These are phyloP conservation scores for Aquilaria malaccensis DNA, from an alignment of 345 rosid species.

Conservation along the genomic window DNA sequence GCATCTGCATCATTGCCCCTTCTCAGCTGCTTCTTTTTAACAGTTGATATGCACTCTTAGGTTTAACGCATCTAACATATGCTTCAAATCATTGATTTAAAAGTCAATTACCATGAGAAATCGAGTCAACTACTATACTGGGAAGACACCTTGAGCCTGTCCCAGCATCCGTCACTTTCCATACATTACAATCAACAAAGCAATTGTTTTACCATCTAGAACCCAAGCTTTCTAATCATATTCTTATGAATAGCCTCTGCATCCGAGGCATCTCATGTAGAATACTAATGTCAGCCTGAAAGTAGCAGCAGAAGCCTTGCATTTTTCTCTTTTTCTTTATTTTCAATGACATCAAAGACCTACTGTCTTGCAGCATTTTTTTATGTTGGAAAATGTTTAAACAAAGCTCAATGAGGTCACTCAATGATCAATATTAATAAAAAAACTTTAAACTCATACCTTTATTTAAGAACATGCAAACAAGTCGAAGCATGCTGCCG, in stretches of 20 bases:
- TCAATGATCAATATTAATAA: too few species aligned
- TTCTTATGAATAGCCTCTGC: slow-evolving; percentile 34
- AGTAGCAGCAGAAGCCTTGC: neutral
- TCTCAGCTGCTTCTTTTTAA: slow-evolving; percentile 39
- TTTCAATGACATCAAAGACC: too few species aligned
- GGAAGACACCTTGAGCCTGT: slow-evolving; percentile 46
- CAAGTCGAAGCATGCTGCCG: slow-evolving; percentile 44
- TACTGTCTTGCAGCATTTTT: too few species aligned
- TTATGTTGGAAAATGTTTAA: too few species aligned
- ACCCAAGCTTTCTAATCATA: slow-evolving; percentile 34
- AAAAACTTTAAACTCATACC: slow-evolving; percentile 23
- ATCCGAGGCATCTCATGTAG: slow-evolving; percentile 46
- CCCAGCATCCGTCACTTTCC: slow-evolving; percentile 48
- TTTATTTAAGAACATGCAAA: slow-evolving; percentile 43
- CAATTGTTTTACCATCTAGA: slow-evolving; percentile 43
- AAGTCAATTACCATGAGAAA: slow-evolving; percentile 26
- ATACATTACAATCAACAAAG: slow-evolving; percentile 45
- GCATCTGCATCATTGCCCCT: slow-evolving; percentile 36
- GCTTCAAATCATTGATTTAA: slow-evolving; percentile 60
- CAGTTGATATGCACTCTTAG: slow-evolving; percentile 48
- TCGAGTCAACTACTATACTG: slow-evolving; percentile 33
- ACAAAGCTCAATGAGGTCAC: too few species aligned
- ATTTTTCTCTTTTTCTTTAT: too few species aligned
- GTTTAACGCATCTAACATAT: slow-evolving; percentile 53
- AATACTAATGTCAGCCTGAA: slow-evolving; percentile 13